Base-by-base conservation (phyloP, 1,284 basidiomycete species). In the Rhodotorula sp. region DNA sequence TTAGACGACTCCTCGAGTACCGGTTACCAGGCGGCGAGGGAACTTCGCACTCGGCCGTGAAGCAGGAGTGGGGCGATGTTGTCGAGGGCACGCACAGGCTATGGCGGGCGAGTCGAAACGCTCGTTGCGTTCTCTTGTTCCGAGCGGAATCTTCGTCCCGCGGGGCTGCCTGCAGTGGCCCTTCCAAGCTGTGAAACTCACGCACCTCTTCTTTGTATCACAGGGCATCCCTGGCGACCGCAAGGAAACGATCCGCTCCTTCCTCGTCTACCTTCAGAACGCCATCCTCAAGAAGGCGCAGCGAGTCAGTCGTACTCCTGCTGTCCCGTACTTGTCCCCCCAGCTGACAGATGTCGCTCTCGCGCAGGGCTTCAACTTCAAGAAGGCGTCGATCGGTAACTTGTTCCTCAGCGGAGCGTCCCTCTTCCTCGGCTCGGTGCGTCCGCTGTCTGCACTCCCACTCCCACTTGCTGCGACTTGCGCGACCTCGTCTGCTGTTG, bases 311-410 rank as follows among this genome's bases (percentile, higher is more conserved):
- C 32, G 59, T n/a, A 8, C 10, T 22, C n/a, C n/a, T n/a, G n/a
- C 55, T n/a, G 36, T 20, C 22, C 19, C 13, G 19, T 8, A 22
- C n/a, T 34, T 34, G 22, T 55, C 27, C 20, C n/a, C 2, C 52
- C 51, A 17, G 30, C 52, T 32, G 15, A 27, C 49, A 17, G 29
- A 30, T 29, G 6, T 10, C 32, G 4, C 79, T 89, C 86, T 70
- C 89, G 94, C 89, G 70, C 84, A 95, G 82, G 89, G 89, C 68
- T 96, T 95, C 81, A 90, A 91, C 32, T 96, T 94, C 80, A 83
- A 89, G 62, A 91, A 91, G 76, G 90, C 90, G 76, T 90, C 80
- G 64, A 60, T 74, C 51, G 60, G 70, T 34, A 72, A 67, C 44
- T 59, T 68, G 56, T 73, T 72, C 78, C 83, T 95, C 36, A 90